Evolutionary conservation across 495 filamentous ascomycete genomes (phyloP), one percentile per base, ranked within the genome.

Genomic region (Parmelia sp.): DNA sequence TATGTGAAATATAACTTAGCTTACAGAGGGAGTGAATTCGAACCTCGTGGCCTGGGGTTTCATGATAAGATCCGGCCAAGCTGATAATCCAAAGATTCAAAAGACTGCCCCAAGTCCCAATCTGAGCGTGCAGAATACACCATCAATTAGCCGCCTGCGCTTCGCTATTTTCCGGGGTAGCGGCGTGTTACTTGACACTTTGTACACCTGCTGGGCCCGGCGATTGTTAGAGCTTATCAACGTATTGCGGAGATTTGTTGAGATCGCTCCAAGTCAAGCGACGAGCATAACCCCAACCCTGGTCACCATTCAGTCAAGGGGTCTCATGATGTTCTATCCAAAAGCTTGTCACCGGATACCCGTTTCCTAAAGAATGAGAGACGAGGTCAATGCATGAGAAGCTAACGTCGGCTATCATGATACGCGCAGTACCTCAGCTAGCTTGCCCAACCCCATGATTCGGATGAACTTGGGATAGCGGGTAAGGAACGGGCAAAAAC

Each of bases 71-170:
- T 19, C 57, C 58, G 63, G 57, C 14, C 7, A 65, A 55, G 27
- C 23, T 36, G 45, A 49, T 40, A 33, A 17, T 62, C 63, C 35
- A 11, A 45, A 64, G 62, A 56, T 27, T 44, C 37, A 60, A 61
- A 31, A 57, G 49, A 33, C 45, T 39, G 25, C 1, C 14, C 31
- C 27, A n/a, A 35, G 25, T 27, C 15, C 51, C 42, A 36, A 63
- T 21, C 23, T 57, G 61, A 63, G 19, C 61, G 27, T 71, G 66
- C 61, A 68, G 45, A 68, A 66, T 64, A 37, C 45, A 70, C 60
- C 45, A 68, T 42, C 25, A 23, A 47, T 40, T 60, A 66, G 39
- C 53, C 61, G 68, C 66, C 58, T 65, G 45, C 57, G 56, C 62
- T 64, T 59, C 42, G 33, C 53, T 63, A 63, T 27, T 51, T 64